Evolutionary conservation across 192 early-diverging fungal species (phyloP).

Genomic region (Glomus cerebriforme): DNA sequence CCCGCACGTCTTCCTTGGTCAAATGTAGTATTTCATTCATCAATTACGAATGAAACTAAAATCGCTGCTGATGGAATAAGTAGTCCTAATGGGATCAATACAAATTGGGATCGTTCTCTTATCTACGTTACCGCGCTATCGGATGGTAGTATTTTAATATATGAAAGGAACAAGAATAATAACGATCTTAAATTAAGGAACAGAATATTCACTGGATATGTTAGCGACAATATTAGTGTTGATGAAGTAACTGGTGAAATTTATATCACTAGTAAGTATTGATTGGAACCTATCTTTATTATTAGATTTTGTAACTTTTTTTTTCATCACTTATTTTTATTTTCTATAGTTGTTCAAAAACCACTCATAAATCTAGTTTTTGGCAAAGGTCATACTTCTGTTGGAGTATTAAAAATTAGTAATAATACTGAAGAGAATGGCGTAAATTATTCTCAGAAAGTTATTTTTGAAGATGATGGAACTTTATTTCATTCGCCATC

Average conservation of each 20-base stretch:
- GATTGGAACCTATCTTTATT: background rate
- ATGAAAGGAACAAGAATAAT: background rate
- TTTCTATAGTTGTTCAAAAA: background rate
- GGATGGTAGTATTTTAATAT: background rate
- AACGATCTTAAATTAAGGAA: constrained; percentile 6
- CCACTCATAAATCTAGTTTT: background rate
- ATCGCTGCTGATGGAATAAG: background rate
- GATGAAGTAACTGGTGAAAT: constrained; percentile 26
- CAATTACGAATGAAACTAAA: background rate
- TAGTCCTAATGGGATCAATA: constrained; percentile 16
- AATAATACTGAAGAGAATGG: constrained; percentile 15
- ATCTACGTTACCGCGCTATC: background rate
- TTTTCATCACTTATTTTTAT: background rate
- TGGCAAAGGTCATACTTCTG: background rate
- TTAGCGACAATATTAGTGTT: constrained; percentile 18
- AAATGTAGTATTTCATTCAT: constrained; percentile 22
- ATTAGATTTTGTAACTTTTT: background rate
- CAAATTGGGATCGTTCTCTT: constrained; percentile 17
- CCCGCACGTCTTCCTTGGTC: background rate
- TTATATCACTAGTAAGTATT: constrained; percentile 16
- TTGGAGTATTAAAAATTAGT: constrained; percentile 34
- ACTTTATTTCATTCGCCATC: constrained; percentile 30
- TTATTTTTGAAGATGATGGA: constrained; percentile 37
- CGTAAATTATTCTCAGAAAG: constrained; percentile 28
- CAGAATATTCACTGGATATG: background rate